Evolutionary conservation across 495 filamentous ascomycete genomes (phyloP).

Genomic region (Pseudevernia furfuracea): DNA sequence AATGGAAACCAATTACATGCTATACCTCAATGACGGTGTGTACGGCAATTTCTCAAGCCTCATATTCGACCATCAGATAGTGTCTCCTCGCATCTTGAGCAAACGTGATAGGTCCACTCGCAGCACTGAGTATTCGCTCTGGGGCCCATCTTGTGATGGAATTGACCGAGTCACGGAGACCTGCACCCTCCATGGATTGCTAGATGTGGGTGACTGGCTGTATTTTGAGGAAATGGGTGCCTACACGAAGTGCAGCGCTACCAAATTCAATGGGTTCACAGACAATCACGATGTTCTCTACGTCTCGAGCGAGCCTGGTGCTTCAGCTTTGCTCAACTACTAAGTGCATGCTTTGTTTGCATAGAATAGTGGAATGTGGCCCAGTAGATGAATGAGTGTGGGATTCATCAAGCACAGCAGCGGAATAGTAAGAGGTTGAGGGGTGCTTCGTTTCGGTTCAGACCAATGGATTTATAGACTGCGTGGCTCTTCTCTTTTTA

Average conservation of each 20-base stretch:
- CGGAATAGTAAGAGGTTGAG: not conserved
- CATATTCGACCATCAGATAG: slow-evolving; percentile 97
- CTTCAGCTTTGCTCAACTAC: slow-evolving; percentile 62
- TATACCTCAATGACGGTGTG: slow-evolving; percentile 93
- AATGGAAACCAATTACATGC: slow-evolving; percentile 69
- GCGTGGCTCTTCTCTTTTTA: not conserved
- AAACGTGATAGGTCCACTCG: slow-evolving; percentile 35
- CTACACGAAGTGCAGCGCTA: slow-evolving; percentile 95
- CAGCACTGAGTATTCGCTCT: slow-evolving; percentile 73
- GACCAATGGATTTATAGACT: not conserved
- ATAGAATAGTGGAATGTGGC: not conserved
- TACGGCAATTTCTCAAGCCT: slow-evolving; percentile 99
- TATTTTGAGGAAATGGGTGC: slow-evolving; percentile 99
- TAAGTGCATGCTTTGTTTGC: slow-evolving; percentile 12
- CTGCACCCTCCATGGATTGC: slow-evolving; percentile 59
- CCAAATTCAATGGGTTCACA: slow-evolving; percentile 96
- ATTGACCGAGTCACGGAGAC: slow-evolving; percentile 85
- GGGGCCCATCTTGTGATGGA: slow-evolving; percentile 96
- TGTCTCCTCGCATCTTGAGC: slow-evolving; percentile 71
- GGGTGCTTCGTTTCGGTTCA: not conserved
- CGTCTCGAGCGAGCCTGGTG: slow-evolving; percentile 85
- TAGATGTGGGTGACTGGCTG: slow-evolving; percentile 93
- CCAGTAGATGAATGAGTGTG: not conserved
- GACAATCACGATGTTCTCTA: slow-evolving; percentile 90
- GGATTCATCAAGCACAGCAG: slow-evolving; percentile 1